A percentile compares a stretch with the other conserved stretches of the same genome.
These are phyloP conservation scores for Thelonectria rubi DNA, from an alignment of 2,329 filamentous ascomycete species.

Conservation along the genomic window DNA sequence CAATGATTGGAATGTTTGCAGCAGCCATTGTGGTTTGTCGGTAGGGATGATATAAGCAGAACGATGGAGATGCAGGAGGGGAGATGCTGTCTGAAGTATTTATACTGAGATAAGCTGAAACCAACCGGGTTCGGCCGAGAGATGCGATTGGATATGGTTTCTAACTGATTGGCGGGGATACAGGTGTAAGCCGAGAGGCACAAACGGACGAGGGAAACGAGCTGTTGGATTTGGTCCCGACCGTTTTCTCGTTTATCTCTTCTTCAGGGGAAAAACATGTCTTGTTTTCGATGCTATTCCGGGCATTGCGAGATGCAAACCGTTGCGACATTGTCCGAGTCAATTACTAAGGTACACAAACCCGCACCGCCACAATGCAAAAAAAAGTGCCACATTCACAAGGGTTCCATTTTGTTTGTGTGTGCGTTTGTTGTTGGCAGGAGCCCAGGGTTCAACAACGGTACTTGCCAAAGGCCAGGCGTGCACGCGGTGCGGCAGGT, in stretches of 20 bases:
- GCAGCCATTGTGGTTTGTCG: slow-evolving; percentile 34
- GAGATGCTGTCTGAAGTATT: neutral
- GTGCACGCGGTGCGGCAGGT: slow-evolving; percentile 8
- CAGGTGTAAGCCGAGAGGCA: slow-evolving; percentile 5
- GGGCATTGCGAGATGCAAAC: neutral
- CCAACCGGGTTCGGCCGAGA: slow-evolving; percentile 22
- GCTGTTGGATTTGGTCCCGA: neutral
- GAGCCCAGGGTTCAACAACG: neutral
- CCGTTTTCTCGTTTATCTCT: neutral
- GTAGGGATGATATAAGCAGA: neutral
- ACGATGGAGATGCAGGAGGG: slow-evolving; percentile 6
- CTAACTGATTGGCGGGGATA: slow-evolving; percentile 2
- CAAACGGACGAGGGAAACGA: neutral
- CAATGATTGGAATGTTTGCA: slow-evolving; percentile 79
- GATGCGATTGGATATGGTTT: neutral
- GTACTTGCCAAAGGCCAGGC: slow-evolving; percentile 6
- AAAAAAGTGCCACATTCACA: neutral
- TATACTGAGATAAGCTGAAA: slow-evolving; percentile 20
- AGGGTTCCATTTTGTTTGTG: neutral
- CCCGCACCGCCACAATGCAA: neutral
- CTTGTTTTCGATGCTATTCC: neutral
- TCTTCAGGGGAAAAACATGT: neutral
- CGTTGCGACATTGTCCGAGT: neutral
- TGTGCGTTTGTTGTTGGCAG: slow-evolving; percentile 10
- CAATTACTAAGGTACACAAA: neutral